A percentile compares a stretch with the other conserved stretches of the same genome.
phyloP scores from a whole-genome alignment of 768 basidiomycete genomes.

The Mycena leptocephala region DNA sequence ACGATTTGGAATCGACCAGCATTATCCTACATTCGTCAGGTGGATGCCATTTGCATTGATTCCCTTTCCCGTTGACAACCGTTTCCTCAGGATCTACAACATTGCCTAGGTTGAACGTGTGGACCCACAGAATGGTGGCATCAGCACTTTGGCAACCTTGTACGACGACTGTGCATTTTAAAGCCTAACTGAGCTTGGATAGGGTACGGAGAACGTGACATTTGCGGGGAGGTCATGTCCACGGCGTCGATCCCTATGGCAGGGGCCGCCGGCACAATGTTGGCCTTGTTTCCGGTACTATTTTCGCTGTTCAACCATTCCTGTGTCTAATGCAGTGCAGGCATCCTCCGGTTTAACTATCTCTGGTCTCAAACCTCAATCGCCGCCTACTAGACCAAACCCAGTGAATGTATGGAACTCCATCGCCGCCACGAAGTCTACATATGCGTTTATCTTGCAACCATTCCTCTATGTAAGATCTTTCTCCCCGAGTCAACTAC shows the following conservation, averaged over 20 bases:
- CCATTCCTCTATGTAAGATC: constrained; percentile 11
- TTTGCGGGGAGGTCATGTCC: constrained; percentile 8
- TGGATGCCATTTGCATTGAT: not conserved
- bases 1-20: not conserved
- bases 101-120: not conserved
- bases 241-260: not conserved
- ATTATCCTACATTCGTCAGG: constrained; percentile 11
- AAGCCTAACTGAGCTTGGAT: not conserved
- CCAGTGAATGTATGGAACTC: not conserved
- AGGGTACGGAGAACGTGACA: constrained; percentile 4
- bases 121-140: not conserved
- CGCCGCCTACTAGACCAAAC: not conserved
- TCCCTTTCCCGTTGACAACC: too few relatives aligned
- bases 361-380: not conserved
- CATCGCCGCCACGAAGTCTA: constrained; percentile 3
- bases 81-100: not conserved
- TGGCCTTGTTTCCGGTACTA: constrained; percentile 1
- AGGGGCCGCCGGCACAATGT: not conserved
- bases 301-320: not conserved
- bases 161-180: not conserved
- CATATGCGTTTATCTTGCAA: not conserved
- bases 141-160: constrained; percentile 13
- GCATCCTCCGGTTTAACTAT: constrained; percentile 3
- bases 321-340: not conserved
- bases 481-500: not conserved